A percentile compares a stretch with the other conserved stretches of the same genome.
Conservation (phyloP, 1,139 yeast genomes). For the Diutina catenulata region DNA sequence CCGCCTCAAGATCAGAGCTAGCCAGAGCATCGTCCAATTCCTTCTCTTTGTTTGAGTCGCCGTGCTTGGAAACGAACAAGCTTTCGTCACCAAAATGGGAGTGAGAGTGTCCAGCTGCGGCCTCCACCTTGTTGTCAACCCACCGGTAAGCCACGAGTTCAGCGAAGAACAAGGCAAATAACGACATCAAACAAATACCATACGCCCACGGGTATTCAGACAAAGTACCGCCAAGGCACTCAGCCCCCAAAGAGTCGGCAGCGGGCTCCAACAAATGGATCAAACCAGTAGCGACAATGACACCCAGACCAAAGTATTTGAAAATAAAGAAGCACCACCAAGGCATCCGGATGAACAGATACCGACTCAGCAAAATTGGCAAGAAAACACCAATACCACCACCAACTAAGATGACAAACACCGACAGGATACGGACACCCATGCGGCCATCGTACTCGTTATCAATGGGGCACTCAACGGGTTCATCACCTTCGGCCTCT, state of each 20-base stretch:
- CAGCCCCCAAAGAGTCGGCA: conserved; percentile 35
- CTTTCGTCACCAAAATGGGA: conserved; percentile 39
- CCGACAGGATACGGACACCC: conserved; percentile 65
- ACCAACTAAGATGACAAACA: conserved; percentile 53
- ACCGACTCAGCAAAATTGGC: conserved; percentile 46
- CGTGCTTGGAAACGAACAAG: conserved; percentile 13
- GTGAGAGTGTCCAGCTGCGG: conserved; percentile 24
- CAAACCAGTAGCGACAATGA: conserved; percentile 80
- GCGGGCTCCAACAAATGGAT: conserved; percentile 81
- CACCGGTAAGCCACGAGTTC: conserved; percentile 45
- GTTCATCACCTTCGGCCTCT: too few species aligned
- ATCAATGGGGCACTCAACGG: too few species aligned
- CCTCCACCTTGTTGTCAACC: conserved; percentile 25
- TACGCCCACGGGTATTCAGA: conserved; percentile 52
- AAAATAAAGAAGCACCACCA: conserved; percentile 56
- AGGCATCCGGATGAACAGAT: conserved; percentile 43
- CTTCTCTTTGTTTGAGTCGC: background rate
- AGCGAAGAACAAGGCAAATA: conserved; percentile 38
- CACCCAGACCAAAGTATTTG: conserved; percentile 87
- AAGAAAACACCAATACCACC: conserved; percentile 49
- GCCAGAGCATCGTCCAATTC: background rate
- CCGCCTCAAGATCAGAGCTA: background rate
- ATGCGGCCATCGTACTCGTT: conserved; percentile 9
- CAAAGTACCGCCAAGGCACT: conserved; percentile 47
- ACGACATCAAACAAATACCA: conserved; percentile 46